Conservation (phyloP, 2,329 filamentous ascomycete genomes). For the Lasiodiplodia gonubiensis region DNA sequence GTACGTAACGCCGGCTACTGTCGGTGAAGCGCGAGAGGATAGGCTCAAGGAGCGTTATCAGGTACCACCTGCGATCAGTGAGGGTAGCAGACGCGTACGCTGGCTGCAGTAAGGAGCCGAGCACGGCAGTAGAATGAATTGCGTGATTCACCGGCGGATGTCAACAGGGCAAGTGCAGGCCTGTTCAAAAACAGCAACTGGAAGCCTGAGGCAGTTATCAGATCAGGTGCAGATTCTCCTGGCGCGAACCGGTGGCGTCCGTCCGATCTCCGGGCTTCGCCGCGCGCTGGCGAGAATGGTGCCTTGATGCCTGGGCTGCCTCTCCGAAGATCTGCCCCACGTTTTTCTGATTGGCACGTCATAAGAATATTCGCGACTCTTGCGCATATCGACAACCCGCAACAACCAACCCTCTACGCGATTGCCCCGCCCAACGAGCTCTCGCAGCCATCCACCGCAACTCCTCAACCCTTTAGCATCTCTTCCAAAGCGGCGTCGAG, state of each 20-base stretch:
- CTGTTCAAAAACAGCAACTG: background rate
- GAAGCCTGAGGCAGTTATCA: background rate
- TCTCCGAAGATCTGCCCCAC: constrained; percentile 12
- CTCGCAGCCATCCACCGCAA: too few relatives aligned
- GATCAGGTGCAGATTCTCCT: background rate
- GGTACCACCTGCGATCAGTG: constrained; percentile 25
- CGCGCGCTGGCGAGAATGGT: background rate
- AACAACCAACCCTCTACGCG: constrained; percentile 28
- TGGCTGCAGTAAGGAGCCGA: constrained; percentile 18
- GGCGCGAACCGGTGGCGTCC: background rate
- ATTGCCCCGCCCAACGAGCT: background rate
- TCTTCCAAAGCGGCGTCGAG: background rate
- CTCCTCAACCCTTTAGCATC: background rate
- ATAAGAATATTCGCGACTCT: constrained; percentile 1
- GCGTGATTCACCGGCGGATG: constrained; percentile 21
- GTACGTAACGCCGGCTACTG: constrained; percentile 24
- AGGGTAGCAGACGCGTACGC: constrained; percentile 16
- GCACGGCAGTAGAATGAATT: constrained; percentile 7
- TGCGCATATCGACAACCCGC: background rate
- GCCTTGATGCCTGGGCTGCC: background rate
- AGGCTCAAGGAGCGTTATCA: constrained; percentile 16
- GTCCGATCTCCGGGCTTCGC: background rate
- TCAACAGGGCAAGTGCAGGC: background rate
- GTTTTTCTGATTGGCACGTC: constrained; percentile 21
- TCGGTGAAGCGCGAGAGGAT: constrained; percentile 18